These are phyloP conservation scores for Anaeramoeba flamelloides DNA, from an alignment of 78 protist species.

Conservation along the genomic window DNA sequence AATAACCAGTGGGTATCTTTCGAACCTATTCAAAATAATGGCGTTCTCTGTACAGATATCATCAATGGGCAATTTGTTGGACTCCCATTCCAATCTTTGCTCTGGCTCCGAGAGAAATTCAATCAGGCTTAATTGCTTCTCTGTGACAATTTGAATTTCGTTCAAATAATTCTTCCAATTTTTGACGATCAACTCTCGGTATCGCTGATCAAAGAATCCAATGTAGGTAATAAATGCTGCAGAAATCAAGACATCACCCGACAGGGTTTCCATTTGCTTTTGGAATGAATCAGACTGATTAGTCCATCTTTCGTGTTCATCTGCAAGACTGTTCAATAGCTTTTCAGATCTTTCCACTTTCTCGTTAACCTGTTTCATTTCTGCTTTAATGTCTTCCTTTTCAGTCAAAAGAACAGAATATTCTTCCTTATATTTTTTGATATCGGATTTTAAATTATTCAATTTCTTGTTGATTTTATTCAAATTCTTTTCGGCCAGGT, in stretches of 20 bases:
- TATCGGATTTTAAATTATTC: too few relatives aligned
- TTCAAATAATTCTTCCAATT: too few relatives aligned
- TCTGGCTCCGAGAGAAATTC: conserved; percentile 61
- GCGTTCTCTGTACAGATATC: conserved; percentile 85
- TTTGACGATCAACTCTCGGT: conserved; percentile 5
- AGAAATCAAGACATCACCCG: conserved; percentile 68
- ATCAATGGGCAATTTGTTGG: conserved; percentile 74
- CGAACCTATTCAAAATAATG: conserved; percentile 62
- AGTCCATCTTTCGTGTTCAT: conserved; percentile 72
- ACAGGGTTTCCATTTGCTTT: conserved; percentile 50
- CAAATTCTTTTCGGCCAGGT: too few relatives aligned
- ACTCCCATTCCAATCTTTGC: conserved; percentile 46
- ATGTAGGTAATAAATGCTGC: conserved; percentile 75
- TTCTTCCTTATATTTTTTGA: conserved; percentile 4
- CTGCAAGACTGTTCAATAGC: conserved; percentile 46
- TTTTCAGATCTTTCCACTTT: conserved; percentile 52
- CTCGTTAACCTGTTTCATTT: conserved; percentile 33
- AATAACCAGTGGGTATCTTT: conserved; percentile 85
- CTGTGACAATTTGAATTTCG: too few relatives aligned
- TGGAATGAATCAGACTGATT: conserved; percentile 25
- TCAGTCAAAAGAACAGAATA: conserved; percentile 55
- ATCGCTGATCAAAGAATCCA: conserved; percentile 64
- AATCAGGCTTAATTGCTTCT: conserved; percentile 39
- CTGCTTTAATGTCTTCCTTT: conserved; percentile 40
- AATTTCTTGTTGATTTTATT: too few relatives aligned